These are phyloP conservation scores for Westerdykella ornata DNA, from an alignment of 2,329 filamentous ascomycete species.

Conservation along the genomic window DNA sequence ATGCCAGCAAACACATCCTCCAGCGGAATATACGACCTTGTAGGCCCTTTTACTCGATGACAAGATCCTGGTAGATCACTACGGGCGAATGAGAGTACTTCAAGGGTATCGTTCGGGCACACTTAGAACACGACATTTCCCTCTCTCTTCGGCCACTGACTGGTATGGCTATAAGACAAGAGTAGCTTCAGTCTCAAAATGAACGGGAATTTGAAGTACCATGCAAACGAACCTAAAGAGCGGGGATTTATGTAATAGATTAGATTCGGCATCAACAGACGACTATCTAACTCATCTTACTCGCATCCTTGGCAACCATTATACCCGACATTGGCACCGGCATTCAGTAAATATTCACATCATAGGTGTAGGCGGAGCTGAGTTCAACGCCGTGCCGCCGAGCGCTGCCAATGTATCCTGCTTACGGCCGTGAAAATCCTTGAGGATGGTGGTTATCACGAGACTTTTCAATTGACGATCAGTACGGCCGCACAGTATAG, in stretches of 20 bases:
- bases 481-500: not conserved
- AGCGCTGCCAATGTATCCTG: too few relatives aligned
- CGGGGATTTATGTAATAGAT: slow-evolving; percentile 1
- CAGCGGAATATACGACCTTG: slow-evolving; percentile 5
- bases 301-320: too few relatives aligned
- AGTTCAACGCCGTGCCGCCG: too few relatives aligned
- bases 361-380: too few relatives aligned
- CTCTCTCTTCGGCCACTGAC: slow-evolving; percentile 4
- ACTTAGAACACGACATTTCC: slow-evolving; percentile 3
- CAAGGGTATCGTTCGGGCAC: not conserved
- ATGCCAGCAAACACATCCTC: slow-evolving; percentile 5
- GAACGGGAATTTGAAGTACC: slow-evolving; percentile 4
- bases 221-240: slow-evolving; percentile 3
- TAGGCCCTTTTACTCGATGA: slow-evolving; percentile 3
- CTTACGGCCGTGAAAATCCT: not conserved
- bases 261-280: not conserved
- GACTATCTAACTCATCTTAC: too few relatives aligned
- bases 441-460: not conserved
- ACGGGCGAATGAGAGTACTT: slow-evolving; percentile 1
- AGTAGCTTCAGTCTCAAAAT: slow-evolving; percentile 2
- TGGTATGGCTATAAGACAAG: slow-evolving; percentile 6
- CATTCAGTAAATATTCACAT: too few relatives aligned
- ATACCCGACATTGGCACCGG: too few relatives aligned
- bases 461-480: not conserved
- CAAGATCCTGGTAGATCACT: slow-evolving; percentile 3